These are phyloP conservation scores for Leishmania mexicana DNA, from an alignment of 208 protist species.

Conservation along the genomic window DNA sequence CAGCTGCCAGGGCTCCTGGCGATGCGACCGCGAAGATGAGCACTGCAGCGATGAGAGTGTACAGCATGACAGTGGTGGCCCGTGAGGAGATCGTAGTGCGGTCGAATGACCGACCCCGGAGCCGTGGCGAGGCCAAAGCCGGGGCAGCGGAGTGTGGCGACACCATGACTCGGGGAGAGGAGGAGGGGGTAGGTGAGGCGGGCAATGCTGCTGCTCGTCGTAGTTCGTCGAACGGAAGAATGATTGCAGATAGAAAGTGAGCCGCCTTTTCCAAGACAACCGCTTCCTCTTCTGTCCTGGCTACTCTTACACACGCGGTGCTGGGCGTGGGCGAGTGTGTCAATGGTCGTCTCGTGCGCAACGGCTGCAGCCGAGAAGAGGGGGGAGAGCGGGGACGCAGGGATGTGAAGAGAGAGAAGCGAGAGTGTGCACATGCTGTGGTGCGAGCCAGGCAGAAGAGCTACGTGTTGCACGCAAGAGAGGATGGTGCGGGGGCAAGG, in stretches of 20 bases:
- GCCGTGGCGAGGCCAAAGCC: neutral
- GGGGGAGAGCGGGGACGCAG: neutral
- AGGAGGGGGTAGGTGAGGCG: neutral
- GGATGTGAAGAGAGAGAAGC: neutral
- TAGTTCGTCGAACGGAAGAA: neutral
- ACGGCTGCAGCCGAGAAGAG: neutral
- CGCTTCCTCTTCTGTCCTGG: neutral
- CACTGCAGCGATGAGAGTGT: neutral
- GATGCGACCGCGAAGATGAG: neutral
- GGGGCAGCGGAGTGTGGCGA: neutral
- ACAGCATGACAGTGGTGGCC: neutral
- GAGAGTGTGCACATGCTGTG: neutral
- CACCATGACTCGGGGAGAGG: neutral
- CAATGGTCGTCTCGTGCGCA: neutral
- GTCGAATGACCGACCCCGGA: neutral
- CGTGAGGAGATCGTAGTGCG: neutral
- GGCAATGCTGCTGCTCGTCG: neutral
- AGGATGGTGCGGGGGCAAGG: neutral
- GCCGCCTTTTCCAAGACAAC: neutral
- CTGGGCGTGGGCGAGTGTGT: neutral
- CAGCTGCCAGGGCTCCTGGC: neutral
- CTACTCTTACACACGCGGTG: neutral
- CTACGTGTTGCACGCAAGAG: neutral
- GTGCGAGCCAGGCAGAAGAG: neutral
- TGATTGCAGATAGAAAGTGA: too few species aligned